phyloP scores from a whole-genome alignment of 768 basidiomycete species.

The Leccinellum rugosiceps region DNA sequence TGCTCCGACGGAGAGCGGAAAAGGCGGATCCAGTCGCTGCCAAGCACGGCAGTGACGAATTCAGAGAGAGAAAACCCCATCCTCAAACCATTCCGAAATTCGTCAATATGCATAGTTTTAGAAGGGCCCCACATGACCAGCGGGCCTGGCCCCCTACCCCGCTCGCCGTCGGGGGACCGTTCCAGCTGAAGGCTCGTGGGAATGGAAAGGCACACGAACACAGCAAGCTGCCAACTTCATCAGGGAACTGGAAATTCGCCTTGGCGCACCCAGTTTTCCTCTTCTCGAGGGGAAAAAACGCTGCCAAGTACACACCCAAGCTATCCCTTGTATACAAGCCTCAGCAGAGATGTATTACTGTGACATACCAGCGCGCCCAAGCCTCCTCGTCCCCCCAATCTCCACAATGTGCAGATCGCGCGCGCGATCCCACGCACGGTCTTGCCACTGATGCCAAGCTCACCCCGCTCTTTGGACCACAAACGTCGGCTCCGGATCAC shows the following conservation, averaged over 20 bases:
- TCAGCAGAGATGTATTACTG: background rate
- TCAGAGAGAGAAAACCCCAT: background rate
- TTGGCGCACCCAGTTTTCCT: background rate
- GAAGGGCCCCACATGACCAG: background rate
- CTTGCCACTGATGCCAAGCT: constrained; percentile 49
- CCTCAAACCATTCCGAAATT: background rate
- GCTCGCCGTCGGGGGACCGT: background rate
- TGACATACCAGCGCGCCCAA: background rate
- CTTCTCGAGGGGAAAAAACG: background rate
- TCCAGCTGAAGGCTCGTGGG: background rate
- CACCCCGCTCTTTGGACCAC: constrained; percentile 39
- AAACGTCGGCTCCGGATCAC: constrained; percentile 16
- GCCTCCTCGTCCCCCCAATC: background rate
- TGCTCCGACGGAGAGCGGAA: background rate
- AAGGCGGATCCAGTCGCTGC: background rate
- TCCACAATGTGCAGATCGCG: background rate
- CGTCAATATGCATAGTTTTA: too few species aligned
- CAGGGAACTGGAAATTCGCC: background rate
- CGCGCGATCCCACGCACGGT: constrained; percentile 35
- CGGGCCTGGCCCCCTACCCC: background rate
- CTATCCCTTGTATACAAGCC: background rate
- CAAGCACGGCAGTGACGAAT: background rate
- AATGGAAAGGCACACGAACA: background rate
- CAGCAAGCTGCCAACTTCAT: background rate
- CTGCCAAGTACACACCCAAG: background rate